Base-by-base conservation (phyloP, 140 eudicot species). In the Erigeron philadelphicus region DNA sequence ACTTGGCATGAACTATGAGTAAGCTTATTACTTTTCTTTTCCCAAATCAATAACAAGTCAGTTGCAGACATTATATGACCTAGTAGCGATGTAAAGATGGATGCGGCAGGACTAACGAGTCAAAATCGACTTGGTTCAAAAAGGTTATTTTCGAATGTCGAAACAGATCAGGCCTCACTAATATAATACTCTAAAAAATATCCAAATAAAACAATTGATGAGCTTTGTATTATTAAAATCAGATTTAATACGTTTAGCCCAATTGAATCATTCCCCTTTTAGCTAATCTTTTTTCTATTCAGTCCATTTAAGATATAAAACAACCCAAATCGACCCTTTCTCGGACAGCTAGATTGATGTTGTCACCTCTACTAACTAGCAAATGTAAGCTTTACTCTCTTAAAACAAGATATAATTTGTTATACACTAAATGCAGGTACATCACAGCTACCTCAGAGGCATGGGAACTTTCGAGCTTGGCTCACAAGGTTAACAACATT, bases 381-480 rank as follows among this genome's bases (percentile, higher is more conserved):
- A 50, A 41, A 63, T 63, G 43, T 41, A 73, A 64, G 71, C 15
- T 15, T 72, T 8, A 63, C 48, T 63, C 52, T 45, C 11, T 1
- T 50, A 43, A 43, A 56, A 42, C 61, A 55, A 58, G 9, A 10
- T 50, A 31, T 25, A 16, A 50, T 41, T 40, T 66, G 43, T 75
- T 72, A 25, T 50, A 69, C 55, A 61, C 38, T 38, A 66, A 45
- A 35, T 73, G 83, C 78, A 86, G 85, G 83, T 66, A 75, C 73
- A 67, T 75, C 46, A 64, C 83, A 23, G 80, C 89, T 57, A 81
- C 95, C 54, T 74, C 94, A 1, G 98, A 93, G 66, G 83, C 94
- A 70, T 87, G 95, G 95, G 98, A 93, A 76, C 85, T 87, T 31
- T 83, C 96, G 4, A 87, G 87, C 83, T 81, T 85, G 79, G 87